Evolutionary conservation across 2,329 filamentous ascomycete species (phyloP).

Genomic region (Pyrenophora teres): DNA sequence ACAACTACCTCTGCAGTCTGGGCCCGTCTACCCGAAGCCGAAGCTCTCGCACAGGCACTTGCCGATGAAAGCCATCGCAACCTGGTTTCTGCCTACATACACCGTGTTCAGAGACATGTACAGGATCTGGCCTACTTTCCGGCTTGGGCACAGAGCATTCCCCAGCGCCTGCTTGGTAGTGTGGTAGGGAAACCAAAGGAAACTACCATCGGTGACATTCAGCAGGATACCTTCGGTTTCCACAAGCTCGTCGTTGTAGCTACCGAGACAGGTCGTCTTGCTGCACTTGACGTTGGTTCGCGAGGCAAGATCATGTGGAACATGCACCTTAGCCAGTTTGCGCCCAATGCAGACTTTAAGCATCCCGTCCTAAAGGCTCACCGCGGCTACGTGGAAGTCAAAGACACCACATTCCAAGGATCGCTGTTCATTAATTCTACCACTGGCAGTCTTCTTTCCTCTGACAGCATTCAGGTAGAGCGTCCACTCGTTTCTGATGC

Average conservation of each 20-base stretch:
- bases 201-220: slow-evolving; percentile 57
- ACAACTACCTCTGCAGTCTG: slow-evolving; percentile 79
- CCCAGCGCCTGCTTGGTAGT: slow-evolving; percentile 66
- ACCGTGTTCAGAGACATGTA: slow-evolving; percentile 81
- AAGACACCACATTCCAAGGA: slow-evolving; percentile 26
- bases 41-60: slow-evolving; percentile 77
- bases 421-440: slow-evolving; percentile 42
- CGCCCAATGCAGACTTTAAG: slow-evolving; percentile 63
- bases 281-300: slow-evolving; percentile 77
- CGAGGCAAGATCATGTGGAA: slow-evolving; percentile 79
- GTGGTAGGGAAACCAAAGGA: slow-evolving; percentile 63
- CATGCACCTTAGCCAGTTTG: slow-evolving; percentile 64
- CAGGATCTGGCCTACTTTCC: slow-evolving; percentile 79
- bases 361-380: slow-evolving; percentile 56
- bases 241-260: slow-evolving; percentile 82
- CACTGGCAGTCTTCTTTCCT: slow-evolving; percentile 34
- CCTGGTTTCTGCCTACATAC: slow-evolving; percentile 78
- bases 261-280: slow-evolving; percentile 77
- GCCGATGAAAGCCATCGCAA: slow-evolving; percentile 87
- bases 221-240: slow-evolving; percentile 81
- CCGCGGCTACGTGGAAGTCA: slow-evolving; percentile 43
- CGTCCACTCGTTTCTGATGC: slow-evolving; percentile 18
- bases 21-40: slow-evolving; percentile 74
- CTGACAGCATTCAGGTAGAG: slow-evolving; percentile 21
- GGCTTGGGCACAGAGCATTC: slow-evolving; percentile 71